Percentiles rank a stretch among this genome's conserved stretches.
Conservation (phyloP, 2,329 filamentous ascomycete genomes). For the Diplodia sapinea region DNA sequence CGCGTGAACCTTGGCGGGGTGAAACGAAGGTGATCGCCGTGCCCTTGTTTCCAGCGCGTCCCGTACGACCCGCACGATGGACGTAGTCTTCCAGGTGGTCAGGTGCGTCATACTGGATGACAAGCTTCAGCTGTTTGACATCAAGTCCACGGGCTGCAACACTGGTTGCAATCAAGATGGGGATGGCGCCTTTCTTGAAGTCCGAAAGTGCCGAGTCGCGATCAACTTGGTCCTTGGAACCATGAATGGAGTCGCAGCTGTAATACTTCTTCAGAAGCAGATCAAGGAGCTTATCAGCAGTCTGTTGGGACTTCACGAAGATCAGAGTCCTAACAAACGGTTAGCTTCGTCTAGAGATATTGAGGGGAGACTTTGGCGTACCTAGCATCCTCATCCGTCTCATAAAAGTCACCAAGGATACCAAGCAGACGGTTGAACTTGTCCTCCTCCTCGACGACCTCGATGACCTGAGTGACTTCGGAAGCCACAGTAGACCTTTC, state of each 20-base stretch:
- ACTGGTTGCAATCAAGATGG: slow-evolving; percentile 91
- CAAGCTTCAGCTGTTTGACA: slow-evolving; percentile 93
- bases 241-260: slow-evolving; percentile 91
- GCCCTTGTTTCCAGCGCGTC: slow-evolving; percentile 90
- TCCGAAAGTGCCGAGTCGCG: slow-evolving; percentile 90
- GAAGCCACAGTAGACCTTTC: slow-evolving; percentile 73
- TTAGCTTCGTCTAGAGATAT: not conserved
- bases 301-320: slow-evolving; percentile 91
- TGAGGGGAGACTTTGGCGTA: not conserved
- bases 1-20: slow-evolving; percentile 88
- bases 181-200: slow-evolving; percentile 89
- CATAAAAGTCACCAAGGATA: slow-evolving; percentile 84
- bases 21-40: slow-evolving; percentile 95
- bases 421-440: slow-evolving; percentile 87
- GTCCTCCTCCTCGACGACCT: slow-evolving; percentile 75
- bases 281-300: slow-evolving; percentile 78
- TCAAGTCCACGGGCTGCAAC: slow-evolving; percentile 94
- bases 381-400: slow-evolving; percentile 85
- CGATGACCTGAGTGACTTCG: slow-evolving; percentile 88
- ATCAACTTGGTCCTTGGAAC: slow-evolving; percentile 91
- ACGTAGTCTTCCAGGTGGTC: slow-evolving; percentile 98
- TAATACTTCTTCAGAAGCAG: slow-evolving; percentile 85
- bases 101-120: slow-evolving; percentile 93
- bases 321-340: slow-evolving; percentile 65
- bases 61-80: slow-evolving; percentile 90